Evolutionary conservation across 75 land plant genomes (phyloP), one percentile per base, ranked within the genome.

Genomic region (Sequoia sempervirens): DNA sequence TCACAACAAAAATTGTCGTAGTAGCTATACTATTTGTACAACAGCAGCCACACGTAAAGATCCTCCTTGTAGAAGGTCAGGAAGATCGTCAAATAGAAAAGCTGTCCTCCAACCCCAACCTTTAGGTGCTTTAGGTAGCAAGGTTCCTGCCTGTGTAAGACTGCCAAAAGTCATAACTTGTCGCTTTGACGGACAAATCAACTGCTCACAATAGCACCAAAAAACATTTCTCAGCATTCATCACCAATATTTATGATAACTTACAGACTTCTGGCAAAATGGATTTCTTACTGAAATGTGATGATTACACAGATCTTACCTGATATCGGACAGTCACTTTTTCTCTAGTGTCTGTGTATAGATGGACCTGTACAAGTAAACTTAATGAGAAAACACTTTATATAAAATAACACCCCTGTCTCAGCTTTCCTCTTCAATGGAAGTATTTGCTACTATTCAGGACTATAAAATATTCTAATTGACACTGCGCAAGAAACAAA

Each of bases 71-170:
- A 97, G 90, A 76, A 97, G 95, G 84, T 97, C 98, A 12, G 89
- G 86, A 43, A 97, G 95, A 83, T 95, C 97, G 81, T 97, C 98
- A 83, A 95, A 97, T 68, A 97, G 81, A 40, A 97, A 90, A 26
- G 99, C 99, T 32, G 96, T 94, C 23, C 99, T 91, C 99, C 99
- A 97, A 14, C 99, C 99, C 99, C 99, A 95, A 13, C 99, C 99
- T 73, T 97, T 97, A 14, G 99, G 99, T 79, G 99, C 98, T 86
- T 97, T 97, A 5, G 99, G 99, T 79, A 97, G 80, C 41, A 95
- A 87, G 38, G 94, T 97, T 40, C 99, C 99, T 32, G 93, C 84
- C 78, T 97, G 99, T 85, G 93, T 95, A 83, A 92, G 88, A 87
- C 92, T 92, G 41, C 99, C 99, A 74, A 97, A 93, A 13, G 91